Evolutionary conservation across 2,329 filamentous ascomycete genomes (phyloP).

Genomic region (Aspergillus brunneoviolaceus): DNA sequence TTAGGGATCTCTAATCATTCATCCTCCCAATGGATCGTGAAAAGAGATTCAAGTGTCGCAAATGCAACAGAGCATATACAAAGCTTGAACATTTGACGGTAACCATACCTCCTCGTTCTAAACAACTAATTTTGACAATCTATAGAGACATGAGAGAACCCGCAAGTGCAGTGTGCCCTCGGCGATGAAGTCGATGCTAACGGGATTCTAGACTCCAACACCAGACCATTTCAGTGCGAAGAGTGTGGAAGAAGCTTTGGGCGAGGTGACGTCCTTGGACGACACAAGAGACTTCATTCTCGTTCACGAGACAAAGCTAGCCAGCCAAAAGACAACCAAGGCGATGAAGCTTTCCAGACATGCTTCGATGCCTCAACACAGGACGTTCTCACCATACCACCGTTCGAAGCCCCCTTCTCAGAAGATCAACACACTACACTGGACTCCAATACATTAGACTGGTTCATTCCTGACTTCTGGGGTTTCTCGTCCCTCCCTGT

Average conservation of each 20-base stretch:
- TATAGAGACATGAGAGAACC: constrained; percentile 6
- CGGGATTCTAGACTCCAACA: constrained; percentile 16
- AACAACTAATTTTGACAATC: not conserved
- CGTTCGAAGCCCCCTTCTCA: not conserved
- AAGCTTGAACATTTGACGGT: constrained; percentile 22
- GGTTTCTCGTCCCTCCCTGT: constrained; percentile 8
- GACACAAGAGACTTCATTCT: constrained; percentile 21
- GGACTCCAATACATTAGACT: constrained; percentile 16
- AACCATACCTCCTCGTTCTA: not conserved
- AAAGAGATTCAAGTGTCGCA: constrained; percentile 16
- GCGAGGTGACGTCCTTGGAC: constrained; percentile 23
- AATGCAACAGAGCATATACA: constrained; percentile 20
- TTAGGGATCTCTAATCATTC: too few relatives aligned
- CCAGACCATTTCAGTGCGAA: constrained; percentile 21
- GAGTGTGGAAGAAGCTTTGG: constrained; percentile 21
- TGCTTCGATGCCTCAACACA: not conserved
- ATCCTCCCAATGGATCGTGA: not conserved
- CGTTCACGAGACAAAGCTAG: not conserved
- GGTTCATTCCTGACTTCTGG: constrained; percentile 18
- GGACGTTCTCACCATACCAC: not conserved
- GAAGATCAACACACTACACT: not conserved
- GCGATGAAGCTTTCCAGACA: not conserved
- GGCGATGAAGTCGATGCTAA: not conserved
- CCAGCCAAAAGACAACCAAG: not conserved
- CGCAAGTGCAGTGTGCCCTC: not conserved